Percentiles rank a stretch among this genome's conserved stretches.
phyloP scores from a whole-genome alignment of 192 early-diverging fungal species.

The Backusella westeae region DNA sequence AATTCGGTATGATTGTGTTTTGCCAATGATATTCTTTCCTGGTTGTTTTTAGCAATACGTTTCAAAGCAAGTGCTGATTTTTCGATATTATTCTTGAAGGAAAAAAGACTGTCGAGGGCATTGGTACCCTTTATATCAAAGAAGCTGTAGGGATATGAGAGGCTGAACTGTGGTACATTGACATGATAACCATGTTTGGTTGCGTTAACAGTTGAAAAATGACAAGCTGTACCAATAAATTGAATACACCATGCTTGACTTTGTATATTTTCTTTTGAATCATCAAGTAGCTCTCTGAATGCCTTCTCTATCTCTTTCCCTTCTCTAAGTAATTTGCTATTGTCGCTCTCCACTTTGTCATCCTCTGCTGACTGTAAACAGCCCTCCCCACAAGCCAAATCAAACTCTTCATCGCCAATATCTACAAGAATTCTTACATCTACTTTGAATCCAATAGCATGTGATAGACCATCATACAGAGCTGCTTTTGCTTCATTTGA shows the following conservation, averaged over 20 bases:
- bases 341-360: background rate
- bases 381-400: background rate
- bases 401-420: background rate
- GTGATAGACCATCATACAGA: background rate
- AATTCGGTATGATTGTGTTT: too few relatives aligned
- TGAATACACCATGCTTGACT: background rate
- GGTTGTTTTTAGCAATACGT: too few relatives aligned
- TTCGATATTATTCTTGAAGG: background rate
- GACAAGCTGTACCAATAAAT: background rate
- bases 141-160: background rate
- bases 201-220: background rate
- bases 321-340: background rate
- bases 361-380: background rate
- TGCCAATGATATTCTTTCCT: too few relatives aligned
- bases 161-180: background rate
- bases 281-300: background rate
- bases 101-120: background rate
- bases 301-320: background rate
- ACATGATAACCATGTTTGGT: background rate
- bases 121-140: background rate
- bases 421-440: background rate
- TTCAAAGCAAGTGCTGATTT: background rate
- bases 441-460: background rate
- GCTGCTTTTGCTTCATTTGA: background rate
- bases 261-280: background rate